phyloP scores from a whole-genome alignment of 768 basidiomycete species.

The Russula vinacea region DNA sequence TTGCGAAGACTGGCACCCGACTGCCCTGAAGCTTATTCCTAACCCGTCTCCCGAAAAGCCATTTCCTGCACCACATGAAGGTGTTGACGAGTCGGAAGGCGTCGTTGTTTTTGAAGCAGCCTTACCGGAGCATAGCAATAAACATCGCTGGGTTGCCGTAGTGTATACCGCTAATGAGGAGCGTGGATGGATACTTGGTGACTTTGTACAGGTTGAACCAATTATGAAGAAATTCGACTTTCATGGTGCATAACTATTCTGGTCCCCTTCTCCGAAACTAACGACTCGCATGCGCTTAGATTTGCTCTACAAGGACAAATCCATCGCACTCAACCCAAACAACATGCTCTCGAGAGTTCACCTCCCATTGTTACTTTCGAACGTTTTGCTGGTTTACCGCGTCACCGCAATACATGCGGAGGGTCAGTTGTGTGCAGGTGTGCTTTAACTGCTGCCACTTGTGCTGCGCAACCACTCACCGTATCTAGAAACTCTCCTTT shows the following conservation, averaged over 20 bases:
- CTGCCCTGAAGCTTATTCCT: conserved; percentile 59
- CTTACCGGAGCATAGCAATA: conserved; percentile 33
- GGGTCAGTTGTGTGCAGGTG: conserved; percentile 36
- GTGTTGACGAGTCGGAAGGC: conserved; percentile 72
- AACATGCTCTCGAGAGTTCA: conserved; percentile 44
- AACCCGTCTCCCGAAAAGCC: conserved; percentile 48
- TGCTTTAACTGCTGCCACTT: neutral
- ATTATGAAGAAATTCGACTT: conserved; percentile 39
- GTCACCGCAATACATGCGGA: conserved; percentile 39
- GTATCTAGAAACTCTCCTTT: conserved; percentile 49
- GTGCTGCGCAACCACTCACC: neutral
- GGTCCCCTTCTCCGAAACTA: conserved; percentile 14
- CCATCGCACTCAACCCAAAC: conserved; percentile 38
- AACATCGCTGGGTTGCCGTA: conserved; percentile 51
- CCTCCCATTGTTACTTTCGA: conserved; percentile 56
- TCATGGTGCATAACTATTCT: conserved; percentile 44
- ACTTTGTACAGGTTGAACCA: conserved; percentile 41
- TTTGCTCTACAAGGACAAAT: conserved; percentile 21
- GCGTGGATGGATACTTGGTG: conserved; percentile 61
- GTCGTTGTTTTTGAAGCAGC: conserved; percentile 60
- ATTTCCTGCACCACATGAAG: conserved; percentile 68
- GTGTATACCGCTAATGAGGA: conserved; percentile 49
- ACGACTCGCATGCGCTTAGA: conserved; percentile 16
- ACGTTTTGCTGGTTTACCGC: conserved; percentile 64
- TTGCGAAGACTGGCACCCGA: conserved; percentile 39